A percentile compares a stretch with the other conserved stretches of the same genome.
Evolutionary conservation across 768 basidiomycete species (phyloP).

Genomic region (Hydnum rufescens): DNA sequence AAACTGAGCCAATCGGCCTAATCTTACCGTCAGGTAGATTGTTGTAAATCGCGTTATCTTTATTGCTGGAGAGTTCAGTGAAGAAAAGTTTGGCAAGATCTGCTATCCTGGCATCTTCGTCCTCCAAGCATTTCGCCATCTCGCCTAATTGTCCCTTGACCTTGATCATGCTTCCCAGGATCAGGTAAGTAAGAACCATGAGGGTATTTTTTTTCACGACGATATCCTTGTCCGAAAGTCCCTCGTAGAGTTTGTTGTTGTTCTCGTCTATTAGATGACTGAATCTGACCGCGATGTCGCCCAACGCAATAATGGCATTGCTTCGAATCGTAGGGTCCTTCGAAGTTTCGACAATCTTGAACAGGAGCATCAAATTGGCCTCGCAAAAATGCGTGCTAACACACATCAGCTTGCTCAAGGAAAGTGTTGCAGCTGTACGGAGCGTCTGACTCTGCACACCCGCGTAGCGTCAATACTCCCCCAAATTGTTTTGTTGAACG

Average conservation of each 20-base stretch:
- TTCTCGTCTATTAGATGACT: constrained; percentile 95
- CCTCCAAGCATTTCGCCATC: constrained; percentile 99
- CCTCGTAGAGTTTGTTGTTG: constrained; percentile 85
- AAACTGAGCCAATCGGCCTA: neutral
- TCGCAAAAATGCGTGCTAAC: constrained; percentile 91
- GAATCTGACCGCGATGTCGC: constrained; percentile 97
- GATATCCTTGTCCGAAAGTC: constrained; percentile 67
- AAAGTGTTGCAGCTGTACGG: constrained; percentile 67
- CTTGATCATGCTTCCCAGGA: constrained; percentile 98
- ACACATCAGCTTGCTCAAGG: constrained; percentile 92
- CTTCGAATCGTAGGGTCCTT: constrained; percentile 77
- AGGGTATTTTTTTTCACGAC: constrained; percentile 98
- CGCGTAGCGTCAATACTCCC: no score
- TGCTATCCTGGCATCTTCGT: constrained; percentile 65
- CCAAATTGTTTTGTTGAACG: neutral
- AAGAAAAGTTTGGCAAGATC: constrained; percentile 98
- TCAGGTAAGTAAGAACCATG: constrained; percentile 94
- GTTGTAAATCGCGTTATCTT: constrained; percentile 98
- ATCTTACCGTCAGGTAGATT: constrained; percentile 81
- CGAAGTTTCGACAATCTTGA: constrained; percentile 85
- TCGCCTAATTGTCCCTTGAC: constrained; percentile 98
- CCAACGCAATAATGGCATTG: constrained; percentile 94
- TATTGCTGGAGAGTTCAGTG: constrained; percentile 69
- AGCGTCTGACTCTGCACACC: constrained; percentile 62
- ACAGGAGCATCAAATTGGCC: constrained; percentile 65